These are phyloP conservation scores for Teratosphaeriaceae sp. DNA, from an alignment of 2,329 filamentous ascomycete genomes.

Conservation along the genomic window DNA sequence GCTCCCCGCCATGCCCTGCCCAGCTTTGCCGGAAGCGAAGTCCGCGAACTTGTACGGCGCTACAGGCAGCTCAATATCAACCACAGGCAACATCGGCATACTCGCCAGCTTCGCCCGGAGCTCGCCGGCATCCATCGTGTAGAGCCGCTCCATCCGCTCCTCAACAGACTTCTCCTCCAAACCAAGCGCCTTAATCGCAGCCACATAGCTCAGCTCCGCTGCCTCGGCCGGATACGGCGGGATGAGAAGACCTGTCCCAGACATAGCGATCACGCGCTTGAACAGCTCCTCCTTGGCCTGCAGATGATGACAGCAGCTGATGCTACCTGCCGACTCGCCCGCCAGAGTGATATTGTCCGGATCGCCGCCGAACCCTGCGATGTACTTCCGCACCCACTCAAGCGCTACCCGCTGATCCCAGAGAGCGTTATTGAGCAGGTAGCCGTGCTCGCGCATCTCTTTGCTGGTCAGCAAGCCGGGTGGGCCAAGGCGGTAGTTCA, in stretches of 20 bases:
- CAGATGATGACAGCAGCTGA: conserved; percentile 26
- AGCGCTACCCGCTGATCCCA: conserved; percentile 30
- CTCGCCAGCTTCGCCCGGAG: neutral
- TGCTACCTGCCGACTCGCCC: conserved; percentile 46
- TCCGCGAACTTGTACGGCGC: conserved; percentile 9
- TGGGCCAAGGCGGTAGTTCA: conserved; percentile 40
- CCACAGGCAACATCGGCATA: conserved; percentile 25
- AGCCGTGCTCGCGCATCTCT: conserved; percentile 17
- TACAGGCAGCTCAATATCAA: conserved; percentile 39
- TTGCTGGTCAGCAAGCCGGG: conserved; percentile 34
- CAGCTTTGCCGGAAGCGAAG: conserved; percentile 21
- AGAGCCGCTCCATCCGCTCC: conserved; percentile 37
- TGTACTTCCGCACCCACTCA: conserved; percentile 31
- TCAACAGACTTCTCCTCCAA: conserved; percentile 31
- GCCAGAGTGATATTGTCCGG: conserved; percentile 33
- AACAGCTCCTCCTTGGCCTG: conserved; percentile 35
- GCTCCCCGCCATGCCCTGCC: conserved; percentile 36
- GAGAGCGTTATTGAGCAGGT: conserved; percentile 25
- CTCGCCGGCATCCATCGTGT: conserved; percentile 28
- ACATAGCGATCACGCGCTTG: conserved; percentile 36
- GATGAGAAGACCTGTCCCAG: conserved; percentile 37
- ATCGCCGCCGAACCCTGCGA: conserved; percentile 34
- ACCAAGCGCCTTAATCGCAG: conserved; percentile 34
- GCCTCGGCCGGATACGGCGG: conserved; percentile 32
- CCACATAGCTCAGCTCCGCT: conserved; percentile 38